These are phyloP conservation scores for Pittosporum tobira DNA, from an alignment of 129 eudicot species.

Conservation along the genomic window DNA sequence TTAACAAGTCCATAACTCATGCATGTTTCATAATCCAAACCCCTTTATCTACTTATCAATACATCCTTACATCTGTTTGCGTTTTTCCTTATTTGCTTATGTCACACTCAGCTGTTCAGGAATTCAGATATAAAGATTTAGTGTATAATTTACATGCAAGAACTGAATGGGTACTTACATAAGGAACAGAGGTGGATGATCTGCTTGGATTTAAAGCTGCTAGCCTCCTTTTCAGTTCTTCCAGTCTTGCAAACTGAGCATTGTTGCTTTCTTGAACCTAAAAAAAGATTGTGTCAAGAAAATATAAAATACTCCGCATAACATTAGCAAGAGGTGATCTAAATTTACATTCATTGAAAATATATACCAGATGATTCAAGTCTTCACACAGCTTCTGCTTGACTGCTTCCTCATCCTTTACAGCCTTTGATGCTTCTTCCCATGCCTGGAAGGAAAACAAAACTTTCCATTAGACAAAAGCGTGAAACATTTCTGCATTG, in stretches of 20 bases:
- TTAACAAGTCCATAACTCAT: no score
- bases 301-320: constrained; percentile 2
- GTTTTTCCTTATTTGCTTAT: background rate
- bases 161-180: constrained; percentile 30
- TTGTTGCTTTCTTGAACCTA: constrained; percentile 87
- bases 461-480: constrained; percentile 7
- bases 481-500: background rate
- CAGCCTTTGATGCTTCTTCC: constrained; percentile 79
- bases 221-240: constrained; percentile 86
- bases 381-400: constrained; percentile 92
- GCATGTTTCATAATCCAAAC: no score
- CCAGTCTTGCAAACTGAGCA: constrained; percentile 73
- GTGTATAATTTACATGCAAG: constrained; percentile 2
- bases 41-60: no score
- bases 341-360: background rate
- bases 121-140: background rate
- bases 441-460: constrained; percentile 43
- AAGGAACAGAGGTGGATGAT: constrained; percentile 28
- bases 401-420: constrained; percentile 79
- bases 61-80: no score
- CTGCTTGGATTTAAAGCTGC: constrained; percentile 90
- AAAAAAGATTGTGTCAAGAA: constrained; percentile 7
- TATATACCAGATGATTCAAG: constrained; percentile 60
- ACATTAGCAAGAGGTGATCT: background rate
- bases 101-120: background rate